These are phyloP conservation scores for Suhomyces vadensis DNA, from an alignment of 805 yeast species.

Conservation along the genomic window DNA sequence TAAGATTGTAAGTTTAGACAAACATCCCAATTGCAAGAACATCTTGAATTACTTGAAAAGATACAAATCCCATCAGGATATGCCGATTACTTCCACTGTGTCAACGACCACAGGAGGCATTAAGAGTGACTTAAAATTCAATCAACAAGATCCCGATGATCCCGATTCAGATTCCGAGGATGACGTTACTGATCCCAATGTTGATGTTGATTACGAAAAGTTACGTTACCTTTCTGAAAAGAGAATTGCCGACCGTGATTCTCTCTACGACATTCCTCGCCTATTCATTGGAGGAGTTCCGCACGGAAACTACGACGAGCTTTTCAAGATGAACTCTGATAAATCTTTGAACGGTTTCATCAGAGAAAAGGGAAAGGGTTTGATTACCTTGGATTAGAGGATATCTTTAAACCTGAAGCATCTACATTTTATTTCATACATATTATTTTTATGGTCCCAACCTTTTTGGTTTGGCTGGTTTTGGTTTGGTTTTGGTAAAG, in stretches of 20 bases:
- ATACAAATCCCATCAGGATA: slow-evolving; percentile 12
- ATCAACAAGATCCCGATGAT: slow-evolving; percentile 9
- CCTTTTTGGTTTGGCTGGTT: background rate
- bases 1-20: slow-evolving; percentile 27
- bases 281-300: slow-evolving; percentile 38
- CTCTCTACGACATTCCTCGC: slow-evolving; percentile 27
- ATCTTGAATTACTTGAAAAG: slow-evolving; percentile 27
- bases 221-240: background rate
- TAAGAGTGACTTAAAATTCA: slow-evolving; percentile 10
- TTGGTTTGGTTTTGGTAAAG: slow-evolving; percentile 1
- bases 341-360: slow-evolving; percentile 25
- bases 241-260: background rate
- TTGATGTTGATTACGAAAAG: slow-evolving; percentile 3
- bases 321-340: slow-evolving; percentile 20
- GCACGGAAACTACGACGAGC: slow-evolving; percentile 27
- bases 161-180: slow-evolving; percentile 9
- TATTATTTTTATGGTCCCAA: background rate
- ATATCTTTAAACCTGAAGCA: background rate
- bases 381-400: slow-evolving; percentile 22
- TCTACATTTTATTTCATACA: slow-evolving; percentile 1
- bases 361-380: slow-evolving; percentile 28
- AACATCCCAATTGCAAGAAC: slow-evolving; percentile 31
- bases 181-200: slow-evolving; percentile 6
- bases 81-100: background rate
- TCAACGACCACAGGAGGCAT: slow-evolving; percentile 1